Conservation (phyloP, 1,284 basidiomycete species). For the Cryptococcus sp. region DNA sequence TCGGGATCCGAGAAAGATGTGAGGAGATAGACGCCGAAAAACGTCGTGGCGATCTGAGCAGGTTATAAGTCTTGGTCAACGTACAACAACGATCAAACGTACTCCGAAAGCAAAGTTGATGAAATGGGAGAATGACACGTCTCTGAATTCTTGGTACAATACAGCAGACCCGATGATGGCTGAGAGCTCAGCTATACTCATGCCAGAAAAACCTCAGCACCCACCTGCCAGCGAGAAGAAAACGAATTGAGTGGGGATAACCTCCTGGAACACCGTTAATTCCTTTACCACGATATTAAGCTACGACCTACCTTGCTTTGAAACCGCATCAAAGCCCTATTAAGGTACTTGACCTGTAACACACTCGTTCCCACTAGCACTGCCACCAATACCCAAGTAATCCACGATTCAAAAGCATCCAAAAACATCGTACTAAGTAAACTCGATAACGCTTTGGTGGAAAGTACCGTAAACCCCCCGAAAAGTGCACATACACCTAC, state of each 20-base stretch:
- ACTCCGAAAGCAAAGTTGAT: conserved; percentile 52
- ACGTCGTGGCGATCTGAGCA: conserved; percentile 55
- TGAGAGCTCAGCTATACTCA: conserved; percentile 57
- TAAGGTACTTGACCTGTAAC: conserved; percentile 86
- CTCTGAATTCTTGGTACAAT: conserved; percentile 86
- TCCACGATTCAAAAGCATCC: conserved; percentile 66
- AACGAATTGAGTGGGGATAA: conserved; percentile 93
- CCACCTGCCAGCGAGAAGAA: conserved; percentile 53
- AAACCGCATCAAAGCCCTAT: conserved; percentile 81
- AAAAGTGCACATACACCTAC: conserved; percentile 56
- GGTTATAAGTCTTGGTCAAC: conserved; percentile 11
- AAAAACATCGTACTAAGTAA: conserved; percentile 72
- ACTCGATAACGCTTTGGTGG: conserved; percentile 88
- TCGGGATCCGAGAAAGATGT: conserved; percentile 24
- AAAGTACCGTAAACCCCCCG: conserved; percentile 91
- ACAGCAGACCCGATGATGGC: conserved; percentile 90
- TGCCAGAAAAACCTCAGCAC: background rate
- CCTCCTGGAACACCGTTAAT: conserved; percentile 55
- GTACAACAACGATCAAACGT: conserved; percentile 44
- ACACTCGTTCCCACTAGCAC: conserved; percentile 75
- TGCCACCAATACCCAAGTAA: conserved; percentile 68
- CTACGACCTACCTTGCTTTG: conserved; percentile 63
- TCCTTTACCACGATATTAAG: background rate
- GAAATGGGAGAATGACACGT: conserved; percentile 71
- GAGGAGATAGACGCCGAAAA: conserved; percentile 62